Base-by-base conservation (phyloP, 345 rosid genomes). In the Draba incana region DNA sequence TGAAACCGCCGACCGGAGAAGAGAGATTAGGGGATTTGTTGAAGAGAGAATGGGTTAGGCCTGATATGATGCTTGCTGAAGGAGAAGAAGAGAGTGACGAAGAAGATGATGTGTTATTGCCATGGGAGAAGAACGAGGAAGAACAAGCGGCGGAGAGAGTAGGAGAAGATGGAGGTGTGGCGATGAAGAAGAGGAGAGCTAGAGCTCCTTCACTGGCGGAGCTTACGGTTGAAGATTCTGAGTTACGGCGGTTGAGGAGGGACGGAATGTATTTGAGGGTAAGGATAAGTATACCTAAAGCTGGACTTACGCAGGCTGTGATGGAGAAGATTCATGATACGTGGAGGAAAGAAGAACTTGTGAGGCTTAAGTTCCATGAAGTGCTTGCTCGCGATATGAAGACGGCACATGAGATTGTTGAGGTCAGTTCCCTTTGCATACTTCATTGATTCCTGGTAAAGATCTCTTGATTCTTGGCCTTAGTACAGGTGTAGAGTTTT, bases 301-400 rank as follows among this genome's bases (percentile, higher is more conserved):
- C 99, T 3, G 99, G 99, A 57, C 66, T 92, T 15, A 95, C 99
- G 7, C 81, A 85, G 71, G 87, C 81, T 0, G 88, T 95, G 53
- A 54, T 92, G 81, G 88, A 88, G 79, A 92, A 88, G 78, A 89
- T 95, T 81, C 87, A 95, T 77, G 96, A 88, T 72, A 83, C 75
- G 15, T 95, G 99, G 99, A 86, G 97, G 79, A 95, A 89, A 76
- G 89, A 86, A 64, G 99, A 95, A 79, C 78, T 95, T 37, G 97
- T 86, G 39, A 84, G 94, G 82, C 88, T 95, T 24, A 95, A 89
- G 86, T 95, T 95, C 74, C 98, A 95, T 14, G 99, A 95, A 75
- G 83, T 82, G 35, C 96, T 95, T 11, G 98, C 98, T 10, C 70
- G 66, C 0, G 98, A 95, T 53, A 95, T 95, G 99, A 92, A 73